These are phyloP conservation scores for Claviceps sp. DNA, from an alignment of 2,329 filamentous ascomycete species.

Conservation along the genomic window DNA sequence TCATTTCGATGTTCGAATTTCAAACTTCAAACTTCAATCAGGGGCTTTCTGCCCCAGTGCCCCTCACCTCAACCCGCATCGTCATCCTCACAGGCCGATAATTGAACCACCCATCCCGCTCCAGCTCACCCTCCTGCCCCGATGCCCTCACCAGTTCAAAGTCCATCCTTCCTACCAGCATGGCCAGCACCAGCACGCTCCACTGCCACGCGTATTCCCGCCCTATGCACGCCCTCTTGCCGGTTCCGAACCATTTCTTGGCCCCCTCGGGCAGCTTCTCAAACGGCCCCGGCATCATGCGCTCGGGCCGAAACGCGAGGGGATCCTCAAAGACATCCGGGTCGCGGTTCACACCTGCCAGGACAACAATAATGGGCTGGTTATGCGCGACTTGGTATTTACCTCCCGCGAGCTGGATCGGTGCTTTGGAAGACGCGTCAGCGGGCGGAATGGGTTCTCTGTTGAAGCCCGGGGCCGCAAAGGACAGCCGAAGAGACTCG, in stretches of 20 bases:
- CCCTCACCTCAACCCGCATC: slow-evolving; percentile 28
- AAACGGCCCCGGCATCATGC: slow-evolving; percentile 33
- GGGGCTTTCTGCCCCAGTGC: background rate
- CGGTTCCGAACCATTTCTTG: slow-evolving; percentile 39
- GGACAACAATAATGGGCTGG: slow-evolving; percentile 34
- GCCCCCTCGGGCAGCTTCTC: slow-evolving; percentile 28
- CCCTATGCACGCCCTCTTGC: slow-evolving; percentile 37
- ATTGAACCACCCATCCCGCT: slow-evolving; percentile 40
- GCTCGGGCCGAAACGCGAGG: slow-evolving; percentile 30
- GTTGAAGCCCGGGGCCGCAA: slow-evolving; percentile 41
- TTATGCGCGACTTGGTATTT: slow-evolving; percentile 36
- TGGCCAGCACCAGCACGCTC: slow-evolving; percentile 26
- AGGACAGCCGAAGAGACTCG: slow-evolving; percentile 40
- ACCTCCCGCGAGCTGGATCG: slow-evolving; percentile 33
- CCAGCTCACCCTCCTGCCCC: slow-evolving; percentile 26
- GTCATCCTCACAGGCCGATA: slow-evolving; percentile 32
- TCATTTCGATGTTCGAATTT: no score
- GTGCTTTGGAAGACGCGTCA: slow-evolving; percentile 20
- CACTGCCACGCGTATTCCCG: slow-evolving; percentile 36
- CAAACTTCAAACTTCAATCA: no score
- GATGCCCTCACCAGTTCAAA: slow-evolving; percentile 23
- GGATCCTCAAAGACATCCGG: slow-evolving; percentile 34
- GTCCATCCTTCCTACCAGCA: slow-evolving; percentile 30
- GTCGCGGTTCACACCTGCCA: slow-evolving; percentile 37
- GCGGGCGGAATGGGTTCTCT: slow-evolving; percentile 30